Base-by-base conservation (phyloP, 2,329 filamentous ascomycete species). In the Ophiostoma tasmaniense region DNA sequence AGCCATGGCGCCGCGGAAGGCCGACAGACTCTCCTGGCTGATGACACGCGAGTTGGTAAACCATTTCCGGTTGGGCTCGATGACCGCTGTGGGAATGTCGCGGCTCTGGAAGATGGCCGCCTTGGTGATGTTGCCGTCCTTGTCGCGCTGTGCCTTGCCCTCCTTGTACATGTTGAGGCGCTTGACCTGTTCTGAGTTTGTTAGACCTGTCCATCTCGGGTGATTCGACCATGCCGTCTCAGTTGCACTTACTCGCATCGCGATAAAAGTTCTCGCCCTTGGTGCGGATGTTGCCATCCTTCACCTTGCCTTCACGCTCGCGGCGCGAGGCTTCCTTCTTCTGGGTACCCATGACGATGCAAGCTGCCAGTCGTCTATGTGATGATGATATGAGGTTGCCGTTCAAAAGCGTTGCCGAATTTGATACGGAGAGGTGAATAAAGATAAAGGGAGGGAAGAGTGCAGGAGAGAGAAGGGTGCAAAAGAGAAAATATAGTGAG, bases 191-290 rank as follows among this genome's bases (percentile, higher is more conserved):
- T 74, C 73, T 71, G 50, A 13, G 3, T 6, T 1, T 14, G 13
- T 13, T 30, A 39, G 10, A 50, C 61, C 25, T 67, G n/a, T 28
- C 30, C 39, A 55, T 33, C 10, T 10, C 50, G n/a, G n/a, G 13
- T 22, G 30, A 33, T 6, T 33, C 30, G 30, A 33, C 30, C 50
- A 10, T 55, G n/a, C n/a, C 14, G 17, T 5, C 59, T 62, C 17
- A 22, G 6, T n/a, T 64, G 22, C 28, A 71, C 72, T 59, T 70
- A 73, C 72, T 73, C 6, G 70, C 72, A 68, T 70, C 42, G 85
- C 91, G 88, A 83, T 98, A 98, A 82, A 98, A 99, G 83, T 98
- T 98, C 84, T 98, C 94, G 81, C 95, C 95, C 82, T 99, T 99
- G 75, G 88, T 84, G 76, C 89, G 92, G 76, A 98, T 91, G 81